Base-by-base conservation (phyloP, 371 early-diverging fungal species). In the Mortierella sp. region DNA sequence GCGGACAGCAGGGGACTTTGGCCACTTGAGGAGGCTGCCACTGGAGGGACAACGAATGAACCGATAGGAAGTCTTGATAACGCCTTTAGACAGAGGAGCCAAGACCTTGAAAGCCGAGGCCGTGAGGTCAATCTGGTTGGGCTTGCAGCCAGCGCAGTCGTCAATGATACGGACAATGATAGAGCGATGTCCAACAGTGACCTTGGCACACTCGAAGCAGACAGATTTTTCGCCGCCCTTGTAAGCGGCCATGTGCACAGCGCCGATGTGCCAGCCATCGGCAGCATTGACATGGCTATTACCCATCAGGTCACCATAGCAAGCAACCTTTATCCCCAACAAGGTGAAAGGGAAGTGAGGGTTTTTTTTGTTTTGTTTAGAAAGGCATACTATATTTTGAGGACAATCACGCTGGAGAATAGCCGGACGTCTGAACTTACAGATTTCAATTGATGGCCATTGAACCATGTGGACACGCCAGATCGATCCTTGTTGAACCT, bases 401-500 rank as follows among this genome's bases (percentile, higher is more conserved):
- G n/a, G n/a, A n/a, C n/a, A n/a, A n/a, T n/a, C n/a, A n/a, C n/a
- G n/a, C n/a, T n/a, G n/a, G n/a, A n/a, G n/a, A n/a, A n/a, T n/a
- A n/a, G n/a, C n/a, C n/a, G n/a, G n/a, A n/a, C n/a, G n/a, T 16
- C 19, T 26, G 26, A 23, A 74, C 76, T 68, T 69, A 69, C 66
- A 23, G 47, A 54, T 21, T 65, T 69, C 41, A 76, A 50, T 21
- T 76, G 58, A 38, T 57, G 54, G 24, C 76, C 76, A 19, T 69
- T 69, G 63, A 76, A 76, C 76, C 76, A 76, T 55, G 76, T 76
- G 21, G 70, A 69, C 28, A 41, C 27, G n/a, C 70, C 76, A 4
- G 6, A 10, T 18, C 45, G 1, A 28, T 65, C 61, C 51, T 59
- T 61, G 52, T 41, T 43, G 52, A 47, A 68, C 1, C 30, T 24